A percentile compares a stretch with the other conserved stretches of the same genome.
phyloP scores from a whole-genome alignment of 1,284 basidiomycete genomes.

The Leccinum pachyderme region DNA sequence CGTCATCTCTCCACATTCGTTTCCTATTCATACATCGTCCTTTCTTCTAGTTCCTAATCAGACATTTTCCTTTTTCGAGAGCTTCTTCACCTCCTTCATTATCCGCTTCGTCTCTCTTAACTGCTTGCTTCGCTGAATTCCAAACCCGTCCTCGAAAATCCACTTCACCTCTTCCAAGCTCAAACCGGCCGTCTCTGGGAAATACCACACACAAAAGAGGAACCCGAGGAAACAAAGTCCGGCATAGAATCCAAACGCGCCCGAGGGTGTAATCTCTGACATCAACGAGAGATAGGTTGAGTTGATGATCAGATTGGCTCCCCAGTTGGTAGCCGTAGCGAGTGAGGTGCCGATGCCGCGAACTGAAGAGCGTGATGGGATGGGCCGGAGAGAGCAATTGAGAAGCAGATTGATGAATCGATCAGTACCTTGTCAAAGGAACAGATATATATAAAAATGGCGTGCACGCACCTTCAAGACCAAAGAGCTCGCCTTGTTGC shows the following conservation, averaged over 20 bases:
- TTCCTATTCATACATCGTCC: not conserved
- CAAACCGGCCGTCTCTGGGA: constrained; percentile 77
- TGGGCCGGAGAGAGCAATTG: not conserved
- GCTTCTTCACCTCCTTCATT: constrained; percentile 2
- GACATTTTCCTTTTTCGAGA: not conserved
- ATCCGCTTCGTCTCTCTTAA: constrained; percentile 25
- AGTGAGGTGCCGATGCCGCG: constrained; percentile 80
- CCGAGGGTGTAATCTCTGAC: constrained; percentile 70
- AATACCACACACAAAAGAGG: constrained; percentile 67
- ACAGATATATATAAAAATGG: not conserved
- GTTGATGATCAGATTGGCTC: constrained; percentile 74
- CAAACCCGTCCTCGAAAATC: constrained; percentile 59
- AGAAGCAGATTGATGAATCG: not conserved
- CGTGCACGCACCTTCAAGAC: constrained; percentile 54
- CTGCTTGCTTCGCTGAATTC: constrained; percentile 50
- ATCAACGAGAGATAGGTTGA: constrained; percentile 81
- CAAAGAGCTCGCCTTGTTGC: constrained; percentile 86
- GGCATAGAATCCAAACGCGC: constrained; percentile 80
- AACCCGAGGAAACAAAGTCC: constrained; percentile 70
- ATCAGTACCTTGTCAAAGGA: not conserved
- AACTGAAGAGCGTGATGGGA: constrained; percentile 39
- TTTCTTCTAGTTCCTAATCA: not conserved
- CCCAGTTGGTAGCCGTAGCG: constrained; percentile 82
- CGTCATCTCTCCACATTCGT: not conserved
- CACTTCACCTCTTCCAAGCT: constrained; percentile 74